Conservation (phyloP, 2,329 filamentous ascomycete genomes). For the Ascochyta rabiei region DNA sequence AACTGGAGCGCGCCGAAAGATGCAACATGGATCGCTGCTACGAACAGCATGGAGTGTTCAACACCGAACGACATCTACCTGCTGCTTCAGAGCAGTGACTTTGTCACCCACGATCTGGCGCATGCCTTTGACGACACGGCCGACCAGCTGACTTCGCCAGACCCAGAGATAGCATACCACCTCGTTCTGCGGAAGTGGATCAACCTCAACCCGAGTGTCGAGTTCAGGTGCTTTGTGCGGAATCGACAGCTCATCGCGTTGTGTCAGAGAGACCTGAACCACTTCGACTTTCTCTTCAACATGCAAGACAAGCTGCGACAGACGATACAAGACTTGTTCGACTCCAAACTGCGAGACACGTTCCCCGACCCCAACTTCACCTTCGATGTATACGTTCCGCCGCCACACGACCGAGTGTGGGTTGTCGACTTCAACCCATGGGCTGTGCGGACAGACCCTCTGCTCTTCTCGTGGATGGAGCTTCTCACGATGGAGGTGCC, state of each 20-base stretch:
- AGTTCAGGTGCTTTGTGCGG: slow-evolving; percentile 96
- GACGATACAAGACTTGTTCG: slow-evolving; percentile 79
- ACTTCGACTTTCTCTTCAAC: slow-evolving; percentile 80
- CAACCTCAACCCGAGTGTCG: slow-evolving; percentile 84
- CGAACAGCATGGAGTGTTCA: slow-evolving; percentile 90
- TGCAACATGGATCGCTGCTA: slow-evolving; percentile 86
- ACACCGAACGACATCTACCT: slow-evolving; percentile 91
- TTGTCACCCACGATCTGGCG: slow-evolving; percentile 91
- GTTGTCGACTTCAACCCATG: slow-evolving; percentile 96
- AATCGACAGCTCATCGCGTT: slow-evolving; percentile 79
- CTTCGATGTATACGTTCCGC: slow-evolving; percentile 91
- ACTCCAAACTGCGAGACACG: slow-evolving; percentile 71
- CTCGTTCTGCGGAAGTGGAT: slow-evolving; percentile 89
- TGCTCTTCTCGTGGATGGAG: slow-evolving; percentile 90
- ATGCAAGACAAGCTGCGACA: slow-evolving; percentile 70
- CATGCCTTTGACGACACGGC: slow-evolving; percentile 84
- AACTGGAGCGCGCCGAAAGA: slow-evolving; percentile 99
- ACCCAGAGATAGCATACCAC: slow-evolving; percentile 69
- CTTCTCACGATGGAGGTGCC: slow-evolving; percentile 74
- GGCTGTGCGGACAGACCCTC: slow-evolving; percentile 84
- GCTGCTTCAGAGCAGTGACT: slow-evolving; percentile 91
- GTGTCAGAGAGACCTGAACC: slow-evolving; percentile 86
- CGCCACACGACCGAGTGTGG: slow-evolving; percentile 75
- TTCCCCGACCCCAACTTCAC: slow-evolving; percentile 86
- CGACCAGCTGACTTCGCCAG: slow-evolving; percentile 26